These are phyloP conservation scores for Lasiosphaeris hirsuta DNA, from an alignment of 495 filamentous ascomycete genomes.

Conservation along the genomic window DNA sequence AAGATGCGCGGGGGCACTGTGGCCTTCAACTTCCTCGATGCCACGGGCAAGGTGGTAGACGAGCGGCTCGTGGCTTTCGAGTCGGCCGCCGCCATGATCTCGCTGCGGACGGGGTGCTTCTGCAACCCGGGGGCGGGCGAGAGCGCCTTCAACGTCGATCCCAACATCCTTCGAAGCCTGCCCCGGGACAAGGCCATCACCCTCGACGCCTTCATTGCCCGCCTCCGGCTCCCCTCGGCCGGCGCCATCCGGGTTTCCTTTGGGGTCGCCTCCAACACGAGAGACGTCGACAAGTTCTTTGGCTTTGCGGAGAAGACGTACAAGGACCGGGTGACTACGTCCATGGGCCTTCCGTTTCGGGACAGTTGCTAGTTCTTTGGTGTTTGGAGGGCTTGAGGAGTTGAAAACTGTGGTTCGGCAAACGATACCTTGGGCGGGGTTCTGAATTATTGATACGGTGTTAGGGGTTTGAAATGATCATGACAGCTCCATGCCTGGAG, in stretches of 20 bases:
- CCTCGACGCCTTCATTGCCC: slow-evolving; percentile 20
- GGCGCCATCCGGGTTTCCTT: slow-evolving; percentile 34
- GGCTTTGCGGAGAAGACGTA: slow-evolving; percentile 30
- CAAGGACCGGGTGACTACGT: slow-evolving; percentile 26
- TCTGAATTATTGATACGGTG: too few species aligned
- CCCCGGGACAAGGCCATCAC: background rate
- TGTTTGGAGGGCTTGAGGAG: too few species aligned
- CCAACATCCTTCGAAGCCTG: slow-evolving; percentile 6
- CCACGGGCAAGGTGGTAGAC: slow-evolving; percentile 46
- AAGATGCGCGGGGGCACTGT: slow-evolving; percentile 54
- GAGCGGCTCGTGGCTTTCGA: slow-evolving; percentile 49
- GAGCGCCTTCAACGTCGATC: slow-evolving; percentile 20
- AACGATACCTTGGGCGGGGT: too few species aligned
- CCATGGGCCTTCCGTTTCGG: background rate
- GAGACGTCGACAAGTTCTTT: slow-evolving; percentile 31
- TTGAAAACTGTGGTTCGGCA: too few species aligned
- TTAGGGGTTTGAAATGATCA: too few species aligned
- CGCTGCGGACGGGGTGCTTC: slow-evolving; percentile 57
- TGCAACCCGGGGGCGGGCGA: slow-evolving; percentile 58
- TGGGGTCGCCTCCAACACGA: slow-evolving; percentile 27
- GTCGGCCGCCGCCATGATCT: slow-evolving; percentile 41
- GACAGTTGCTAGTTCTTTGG: background rate
- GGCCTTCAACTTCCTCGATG: slow-evolving; percentile 52
- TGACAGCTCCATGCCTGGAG: too few species aligned
- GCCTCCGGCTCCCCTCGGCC: slow-evolving; percentile 18